Evolutionary conservation across 208 protist species (phyloP).

Genomic region (Crithidia mellificae): DNA sequence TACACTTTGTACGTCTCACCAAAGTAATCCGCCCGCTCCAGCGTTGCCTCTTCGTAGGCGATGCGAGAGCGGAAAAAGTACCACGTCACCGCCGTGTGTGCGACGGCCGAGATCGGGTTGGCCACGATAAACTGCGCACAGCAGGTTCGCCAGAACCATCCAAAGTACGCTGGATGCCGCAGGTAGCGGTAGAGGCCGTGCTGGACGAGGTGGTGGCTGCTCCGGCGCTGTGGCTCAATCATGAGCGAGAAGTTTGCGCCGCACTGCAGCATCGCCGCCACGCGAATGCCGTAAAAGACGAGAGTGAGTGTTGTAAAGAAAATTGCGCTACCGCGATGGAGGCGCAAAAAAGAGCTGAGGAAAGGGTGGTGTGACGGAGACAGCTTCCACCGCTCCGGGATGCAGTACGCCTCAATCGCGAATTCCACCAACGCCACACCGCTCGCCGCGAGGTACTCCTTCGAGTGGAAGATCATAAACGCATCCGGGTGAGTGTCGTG

Average conservation of each 20-base stretch:
- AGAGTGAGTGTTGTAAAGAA: conserved; percentile 46
- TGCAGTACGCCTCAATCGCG: conserved; percentile 51
- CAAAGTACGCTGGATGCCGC: conserved; percentile 96
- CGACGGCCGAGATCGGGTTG: conserved; percentile 90
- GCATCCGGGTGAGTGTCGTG: conserved; percentile 73
- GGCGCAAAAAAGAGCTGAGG: conserved; percentile 34
- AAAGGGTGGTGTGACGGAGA: not conserved
- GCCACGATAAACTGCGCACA: conserved; percentile 91
- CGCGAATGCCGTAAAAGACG: conserved; percentile 70
- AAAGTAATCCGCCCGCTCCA: conserved; percentile 86
- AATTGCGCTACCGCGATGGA: conserved; percentile 38
- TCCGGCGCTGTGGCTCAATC: conserved; percentile 65
- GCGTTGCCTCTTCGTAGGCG: conserved; percentile 81
- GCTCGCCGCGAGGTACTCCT: conserved; percentile 59
- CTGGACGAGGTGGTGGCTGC: conserved; percentile 87
- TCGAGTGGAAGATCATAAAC: conserved; percentile 88
- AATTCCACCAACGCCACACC: conserved; percentile 64
- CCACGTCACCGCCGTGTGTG: conserved; percentile 84
- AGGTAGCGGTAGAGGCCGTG: conserved; percentile 90
- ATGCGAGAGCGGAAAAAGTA: conserved; percentile 92
- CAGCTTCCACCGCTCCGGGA: conserved; percentile 70
- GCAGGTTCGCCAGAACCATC: conserved; percentile 94
- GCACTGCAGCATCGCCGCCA: conserved; percentile 84
- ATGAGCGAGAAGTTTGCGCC: conserved; percentile 81
- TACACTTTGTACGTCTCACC: conserved; percentile 89